phyloP scores from a whole-genome alignment of 805 yeast genomes.

The Scheffersomyces amazonensis region DNA sequence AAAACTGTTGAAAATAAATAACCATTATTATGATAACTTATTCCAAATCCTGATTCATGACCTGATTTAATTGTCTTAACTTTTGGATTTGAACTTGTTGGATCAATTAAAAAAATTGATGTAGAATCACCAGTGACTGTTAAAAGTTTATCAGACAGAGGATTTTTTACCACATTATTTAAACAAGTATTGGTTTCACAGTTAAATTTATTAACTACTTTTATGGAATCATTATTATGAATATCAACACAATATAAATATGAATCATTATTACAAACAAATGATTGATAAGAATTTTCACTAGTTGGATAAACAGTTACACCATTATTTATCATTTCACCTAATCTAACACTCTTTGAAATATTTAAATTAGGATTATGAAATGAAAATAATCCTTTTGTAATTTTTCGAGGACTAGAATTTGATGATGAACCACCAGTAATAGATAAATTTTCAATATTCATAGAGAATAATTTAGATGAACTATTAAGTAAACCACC shows the following conservation, averaged over 20 bases:
- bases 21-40: constrained; percentile 76
- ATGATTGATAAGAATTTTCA: constrained; percentile 45
- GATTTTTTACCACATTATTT: constrained; percentile 70
- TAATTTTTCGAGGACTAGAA: constrained; percentile 20
- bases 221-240: constrained; percentile 40
- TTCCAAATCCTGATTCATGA: constrained; percentile 81
- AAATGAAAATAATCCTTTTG: constrained; percentile 66
- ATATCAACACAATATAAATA: constrained; percentile 65
- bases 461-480: constrained; percentile 21
- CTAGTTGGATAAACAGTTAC: constrained; percentile 51
- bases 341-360: constrained; percentile 55
- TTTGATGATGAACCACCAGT: constrained; percentile 6
- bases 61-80: constrained; percentile 47
- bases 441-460: constrained; percentile 18
- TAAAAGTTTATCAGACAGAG: constrained; percentile 27
- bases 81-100: constrained; percentile 26
- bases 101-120: constrained; percentile 56
- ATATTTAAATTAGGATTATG: constrained; percentile 49
- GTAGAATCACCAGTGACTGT: constrained; percentile 77
- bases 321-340: constrained; percentile 81
- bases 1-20: constrained; percentile 72
- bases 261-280: constrained; percentile 83
- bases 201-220: constrained; percentile 40
- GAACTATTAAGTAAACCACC: constrained; percentile 50
- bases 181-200: constrained; percentile 60